phyloP scores from a whole-genome alignment of 2,329 filamentous ascomycete genomes.

The Lachnellula occidentalis region DNA sequence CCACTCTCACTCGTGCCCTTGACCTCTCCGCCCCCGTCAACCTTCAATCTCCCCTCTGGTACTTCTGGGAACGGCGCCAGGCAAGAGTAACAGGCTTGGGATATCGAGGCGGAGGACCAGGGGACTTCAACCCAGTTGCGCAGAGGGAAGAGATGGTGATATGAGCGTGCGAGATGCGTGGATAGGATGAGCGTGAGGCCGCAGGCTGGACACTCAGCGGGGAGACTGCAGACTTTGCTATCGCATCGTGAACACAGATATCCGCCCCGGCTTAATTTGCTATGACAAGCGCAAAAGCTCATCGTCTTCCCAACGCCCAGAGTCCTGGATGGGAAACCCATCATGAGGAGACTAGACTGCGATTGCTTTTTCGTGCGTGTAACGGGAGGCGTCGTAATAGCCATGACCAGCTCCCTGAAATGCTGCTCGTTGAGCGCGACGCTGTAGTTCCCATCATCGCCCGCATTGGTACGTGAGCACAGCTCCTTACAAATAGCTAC shows the following conservation, averaged over 20 bases:
- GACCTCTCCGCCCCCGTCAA: slow-evolving; percentile 12
- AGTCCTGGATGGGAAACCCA: slow-evolving; percentile 91
- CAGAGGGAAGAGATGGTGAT: slow-evolving; percentile 87
- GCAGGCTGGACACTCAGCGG: slow-evolving; percentile 86
- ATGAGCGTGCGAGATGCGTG: slow-evolving; percentile 87
- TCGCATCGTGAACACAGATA: slow-evolving; percentile 88
- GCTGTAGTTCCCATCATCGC: slow-evolving; percentile 69
- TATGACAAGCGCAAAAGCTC: slow-evolving; percentile 88
- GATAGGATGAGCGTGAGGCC: slow-evolving; percentile 89
- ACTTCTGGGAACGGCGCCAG: slow-evolving; percentile 60
- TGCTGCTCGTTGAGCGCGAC: slow-evolving; percentile 84
- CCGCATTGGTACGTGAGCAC: slow-evolving; percentile 79
- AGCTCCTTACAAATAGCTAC: slow-evolving; percentile 90
- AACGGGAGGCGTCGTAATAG: slow-evolving; percentile 81
- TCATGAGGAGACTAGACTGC: slow-evolving; percentile 74
- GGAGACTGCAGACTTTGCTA: slow-evolving; percentile 83
- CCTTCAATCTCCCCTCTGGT: neutral
- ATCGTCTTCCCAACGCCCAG: slow-evolving; percentile 60
- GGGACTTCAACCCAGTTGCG: slow-evolving; percentile 86
- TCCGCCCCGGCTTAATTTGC: slow-evolving; percentile 72
- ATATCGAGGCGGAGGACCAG: slow-evolving; percentile 63
- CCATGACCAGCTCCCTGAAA: slow-evolving; percentile 83
- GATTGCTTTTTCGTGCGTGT: slow-evolving; percentile 59
- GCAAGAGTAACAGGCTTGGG: slow-evolving; percentile 69
- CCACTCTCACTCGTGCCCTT: slow-evolving; percentile 79